These are phyloP conservation scores for Daldinia decipiens DNA, from an alignment of 495 filamentous ascomycete species.

Conservation along the genomic window DNA sequence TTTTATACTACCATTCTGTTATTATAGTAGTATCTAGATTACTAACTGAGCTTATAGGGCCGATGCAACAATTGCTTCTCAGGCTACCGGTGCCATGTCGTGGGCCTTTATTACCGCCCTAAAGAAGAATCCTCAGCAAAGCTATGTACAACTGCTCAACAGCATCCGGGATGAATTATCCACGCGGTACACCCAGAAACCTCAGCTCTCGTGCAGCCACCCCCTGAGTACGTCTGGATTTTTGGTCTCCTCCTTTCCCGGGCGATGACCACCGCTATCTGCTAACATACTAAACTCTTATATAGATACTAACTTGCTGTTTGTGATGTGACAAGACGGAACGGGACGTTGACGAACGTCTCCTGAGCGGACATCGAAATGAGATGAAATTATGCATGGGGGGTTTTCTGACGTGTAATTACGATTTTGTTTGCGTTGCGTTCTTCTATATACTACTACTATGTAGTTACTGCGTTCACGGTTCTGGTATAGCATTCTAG, in stretches of 20 bases:
- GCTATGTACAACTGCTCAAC: constrained; percentile 94
- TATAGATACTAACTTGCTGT: constrained; percentile 62
- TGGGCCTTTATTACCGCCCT: constrained; percentile 95
- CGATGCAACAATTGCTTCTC: constrained; percentile 73
- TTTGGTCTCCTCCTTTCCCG: constrained; percentile 20
- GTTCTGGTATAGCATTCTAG: constrained; percentile 13
- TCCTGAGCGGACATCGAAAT: constrained; percentile 11
- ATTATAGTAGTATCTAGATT: background rate
- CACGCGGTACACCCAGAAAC: constrained; percentile 92
- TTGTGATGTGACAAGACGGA: constrained; percentile 58
- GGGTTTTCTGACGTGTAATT: constrained; percentile 3
- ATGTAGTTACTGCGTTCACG: background rate
- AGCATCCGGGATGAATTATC: constrained; percentile 93
- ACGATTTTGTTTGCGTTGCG: background rate
- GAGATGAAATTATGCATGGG: constrained; percentile 20
- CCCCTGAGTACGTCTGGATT: constrained; percentile 78
- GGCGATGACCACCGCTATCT: constrained; percentile 35
- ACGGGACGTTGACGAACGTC: constrained; percentile 9
- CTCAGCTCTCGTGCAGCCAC: constrained; percentile 95
- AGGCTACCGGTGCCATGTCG: constrained; percentile 97
- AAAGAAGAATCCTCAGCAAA: constrained; percentile 97
- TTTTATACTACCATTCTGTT: background rate
- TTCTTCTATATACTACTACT: background rate
- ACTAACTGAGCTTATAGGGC: constrained; percentile 55
- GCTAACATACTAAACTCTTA: constrained; percentile 22